Conservation (phyloP, 208 protist genomes). For the Balamuthia mandrillaris region DNA sequence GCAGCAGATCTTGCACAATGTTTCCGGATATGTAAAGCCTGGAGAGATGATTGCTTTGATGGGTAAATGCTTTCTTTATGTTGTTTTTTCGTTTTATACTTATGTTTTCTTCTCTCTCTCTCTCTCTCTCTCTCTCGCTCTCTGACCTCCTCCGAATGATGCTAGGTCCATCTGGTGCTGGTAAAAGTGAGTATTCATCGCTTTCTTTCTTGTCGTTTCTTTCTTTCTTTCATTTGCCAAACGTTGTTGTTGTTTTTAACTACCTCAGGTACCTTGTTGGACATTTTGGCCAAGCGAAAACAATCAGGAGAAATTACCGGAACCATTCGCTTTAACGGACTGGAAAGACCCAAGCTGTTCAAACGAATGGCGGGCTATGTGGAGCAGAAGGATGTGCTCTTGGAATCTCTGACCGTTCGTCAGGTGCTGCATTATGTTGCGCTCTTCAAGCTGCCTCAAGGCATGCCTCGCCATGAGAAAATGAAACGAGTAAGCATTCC, state of each 20-base stretch:
- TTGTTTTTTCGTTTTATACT: too few relatives aligned
- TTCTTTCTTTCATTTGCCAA: too few relatives aligned
- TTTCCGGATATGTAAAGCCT: neutral
- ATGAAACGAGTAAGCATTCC: neutral
- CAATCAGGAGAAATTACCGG: neutral
- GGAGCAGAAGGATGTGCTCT: slow-evolving; percentile 47
- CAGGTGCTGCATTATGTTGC: slow-evolving; percentile 41
- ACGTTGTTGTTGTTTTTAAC: too few relatives aligned
- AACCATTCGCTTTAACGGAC: neutral
- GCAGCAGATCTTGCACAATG: neutral
- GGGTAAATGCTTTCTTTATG: too few relatives aligned
- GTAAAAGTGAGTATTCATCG: too few relatives aligned
- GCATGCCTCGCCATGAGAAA: neutral
- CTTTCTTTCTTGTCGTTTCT: too few relatives aligned
- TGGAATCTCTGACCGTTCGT: slow-evolving; percentile 27
- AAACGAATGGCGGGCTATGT: slow-evolving; percentile 11
- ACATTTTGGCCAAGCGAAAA: neutral
- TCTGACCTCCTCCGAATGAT: too few relatives aligned
- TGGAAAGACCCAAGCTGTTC: neutral
- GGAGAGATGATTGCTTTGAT: slow-evolving; percentile 39
- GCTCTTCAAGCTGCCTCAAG: neutral
- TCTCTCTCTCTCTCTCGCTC: too few relatives aligned
- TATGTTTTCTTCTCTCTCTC: too few relatives aligned
- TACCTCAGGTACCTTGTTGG: slow-evolving; percentile 20
- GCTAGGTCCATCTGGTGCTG: neutral